Evolutionary conservation across 176 grass and related monocot species (phyloP), one percentile per base, ranked within the genome.

Genomic region (Elaeis guineensis): DNA sequence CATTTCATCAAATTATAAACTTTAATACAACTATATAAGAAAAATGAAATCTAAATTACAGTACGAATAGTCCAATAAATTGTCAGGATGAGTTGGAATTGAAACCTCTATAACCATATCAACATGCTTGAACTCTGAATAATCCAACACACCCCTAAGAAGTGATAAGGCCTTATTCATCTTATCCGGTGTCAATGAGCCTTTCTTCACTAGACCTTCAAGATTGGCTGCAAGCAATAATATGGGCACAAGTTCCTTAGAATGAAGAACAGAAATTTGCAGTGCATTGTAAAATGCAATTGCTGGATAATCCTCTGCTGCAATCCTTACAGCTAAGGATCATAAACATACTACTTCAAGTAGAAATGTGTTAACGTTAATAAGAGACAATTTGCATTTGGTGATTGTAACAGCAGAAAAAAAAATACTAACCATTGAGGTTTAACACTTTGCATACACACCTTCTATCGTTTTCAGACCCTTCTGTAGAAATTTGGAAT

Each of bases 81-180:
- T 61, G 58, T 17, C 25, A 35, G 26, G 26, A 23, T 48, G 51
- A 39, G 14, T 20, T 51, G 58, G 16, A 26, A 29, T 22, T 15
- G 54, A 28, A 63, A 86, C 93, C 93, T 98, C 93, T 16, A 98
- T 98, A 81, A 98, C 93, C 87, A 98, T 83, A 85, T 98, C 93
- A 58, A 92, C 84, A 77, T 92, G 72, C 72, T 89, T 86, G 76
- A 98, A 98, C 58, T 98, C 87, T 14, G 69, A 77, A 79, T 92
- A 98, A 78, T 98, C 87, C 28, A 92, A 71, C 26, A 59, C 76
- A 73, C 88, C 93, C 69, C 86, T 92, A 17, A 98, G 72, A 80
- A 92, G 81, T 61, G 84, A 92, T 24, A 89, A 70, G n/a, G 93
- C 57, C 50, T 98, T 98, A 56, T 78, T 89, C 80, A 85, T 87